phyloP scores from a whole-genome alignment of 306 rosid genomes.

The Malus fusca region DNA sequence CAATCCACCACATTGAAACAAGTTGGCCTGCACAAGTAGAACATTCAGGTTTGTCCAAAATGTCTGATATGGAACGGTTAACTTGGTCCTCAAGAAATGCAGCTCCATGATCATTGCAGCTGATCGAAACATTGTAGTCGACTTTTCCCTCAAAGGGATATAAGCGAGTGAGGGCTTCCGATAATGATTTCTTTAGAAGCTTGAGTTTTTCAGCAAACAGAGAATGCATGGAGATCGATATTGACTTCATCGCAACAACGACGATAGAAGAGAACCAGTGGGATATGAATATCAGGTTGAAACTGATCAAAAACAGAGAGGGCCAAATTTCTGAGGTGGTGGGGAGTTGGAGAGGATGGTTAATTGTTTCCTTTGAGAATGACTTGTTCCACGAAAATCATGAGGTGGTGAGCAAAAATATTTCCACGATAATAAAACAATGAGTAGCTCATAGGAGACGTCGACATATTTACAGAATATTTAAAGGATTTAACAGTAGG shows the following conservation, averaged over 20 bases:
- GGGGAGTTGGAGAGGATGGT: no score
- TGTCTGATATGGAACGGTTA: constrained; percentile 1
- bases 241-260: neutral
- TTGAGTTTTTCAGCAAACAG: neutral
- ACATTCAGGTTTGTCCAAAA: constrained; percentile 11
- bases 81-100: constrained; percentile 15
- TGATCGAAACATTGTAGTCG: constrained; percentile 6
- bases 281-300: neutral
- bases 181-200: constrained; percentile 1
- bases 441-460: no score
- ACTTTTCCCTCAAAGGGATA: constrained; percentile 33
- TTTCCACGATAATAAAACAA: no score
- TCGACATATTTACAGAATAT: no score
- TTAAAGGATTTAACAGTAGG: no score
- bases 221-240: neutral
- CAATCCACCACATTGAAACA: no score
- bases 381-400: no score
- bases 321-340: no score
- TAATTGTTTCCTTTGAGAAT: no score
- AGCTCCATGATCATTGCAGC: no score
- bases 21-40: neutral
- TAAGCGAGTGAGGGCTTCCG: constrained; percentile 28
- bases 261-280: neutral
- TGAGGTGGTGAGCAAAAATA: no score
- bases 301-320: neutral